Percentiles rank a stretch among this genome's conserved stretches.
These are phyloP conservation scores for Myriangium duriaei DNA, from an alignment of 2,329 filamentous ascomycete species.

Conservation along the genomic window DNA sequence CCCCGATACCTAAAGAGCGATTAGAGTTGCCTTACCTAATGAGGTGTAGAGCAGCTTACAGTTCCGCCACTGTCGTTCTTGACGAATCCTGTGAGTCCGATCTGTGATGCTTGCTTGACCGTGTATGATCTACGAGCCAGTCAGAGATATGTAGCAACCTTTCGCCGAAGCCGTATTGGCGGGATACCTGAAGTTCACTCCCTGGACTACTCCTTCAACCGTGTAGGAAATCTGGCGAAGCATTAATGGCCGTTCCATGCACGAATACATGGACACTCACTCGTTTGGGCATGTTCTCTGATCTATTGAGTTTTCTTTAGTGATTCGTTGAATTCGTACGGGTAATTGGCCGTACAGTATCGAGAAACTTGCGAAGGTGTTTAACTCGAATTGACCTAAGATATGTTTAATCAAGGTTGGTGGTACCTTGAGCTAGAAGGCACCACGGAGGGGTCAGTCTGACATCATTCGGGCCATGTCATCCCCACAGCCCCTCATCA, in stretches of 20 bases:
- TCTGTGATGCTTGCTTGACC: slow-evolving; percentile 29
- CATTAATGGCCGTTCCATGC: background rate
- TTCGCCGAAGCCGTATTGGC: background rate
- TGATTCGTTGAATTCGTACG: background rate
- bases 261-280: slow-evolving; percentile 11
- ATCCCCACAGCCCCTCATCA: too few species aligned
- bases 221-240: slow-evolving; percentile 34
- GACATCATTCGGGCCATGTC: too few species aligned
- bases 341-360: background rate
- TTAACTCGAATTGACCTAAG: too few species aligned
- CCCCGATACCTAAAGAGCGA: slow-evolving; percentile 57
- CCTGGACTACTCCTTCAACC: slow-evolving; percentile 36
- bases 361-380: too few species aligned
- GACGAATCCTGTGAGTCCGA: slow-evolving; percentile 35
- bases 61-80: slow-evolving; percentile 35
- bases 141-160: slow-evolving; percentile 1
- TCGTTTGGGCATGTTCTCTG: slow-evolving; percentile 19
- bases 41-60: slow-evolving; percentile 15
- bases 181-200: slow-evolving; percentile 38
- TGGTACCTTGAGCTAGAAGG: too few species aligned
- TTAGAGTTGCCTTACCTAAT: background rate
- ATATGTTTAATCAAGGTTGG: too few species aligned
- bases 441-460: too few species aligned
- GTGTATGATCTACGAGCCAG: slow-evolving; percentile 26
- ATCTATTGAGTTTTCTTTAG: background rate